Evolutionary conservation across 345 rosid genomes (phyloP).

Genomic region (Carallia brachiata): DNA sequence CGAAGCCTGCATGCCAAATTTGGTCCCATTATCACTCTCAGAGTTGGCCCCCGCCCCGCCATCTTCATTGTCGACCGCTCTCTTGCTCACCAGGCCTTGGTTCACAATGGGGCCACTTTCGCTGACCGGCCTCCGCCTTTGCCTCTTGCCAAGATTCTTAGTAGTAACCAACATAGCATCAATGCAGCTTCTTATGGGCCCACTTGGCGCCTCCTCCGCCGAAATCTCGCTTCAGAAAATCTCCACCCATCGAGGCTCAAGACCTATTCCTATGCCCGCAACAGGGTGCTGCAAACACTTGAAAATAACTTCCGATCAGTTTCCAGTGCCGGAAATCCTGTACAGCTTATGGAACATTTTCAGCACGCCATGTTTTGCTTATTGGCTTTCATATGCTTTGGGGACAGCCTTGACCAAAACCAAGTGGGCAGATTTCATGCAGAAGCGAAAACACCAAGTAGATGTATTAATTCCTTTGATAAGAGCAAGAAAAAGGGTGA

Average conservation of each 20-base stretch:
- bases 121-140: neutral
- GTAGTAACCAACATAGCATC: neutral
- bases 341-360: slow-evolving; percentile 4
- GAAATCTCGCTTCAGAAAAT: slow-evolving; percentile 20
- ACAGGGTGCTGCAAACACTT: slow-evolving; percentile 9
- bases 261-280: slow-evolving; percentile 14
- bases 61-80: slow-evolving; percentile 19
- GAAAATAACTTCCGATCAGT: neutral
- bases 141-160: neutral
- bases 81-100: slow-evolving; percentile 23
- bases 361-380: slow-evolving; percentile 18
- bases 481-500: slow-evolving; percentile 8
- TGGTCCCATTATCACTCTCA: slow-evolving; percentile 15
- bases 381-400: slow-evolving; percentile 18
- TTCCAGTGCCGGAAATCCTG: slow-evolving; percentile 14
- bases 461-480: slow-evolving; percentile 14
- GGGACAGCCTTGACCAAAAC: slow-evolving; percentile 14
- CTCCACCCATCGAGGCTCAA: slow-evolving; percentile 22
- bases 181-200: neutral
- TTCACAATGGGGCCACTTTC: slow-evolving; percentile 15
- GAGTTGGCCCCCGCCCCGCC: slow-evolving; percentile 7
- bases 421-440: slow-evolving; percentile 21
- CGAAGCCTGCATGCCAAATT: slow-evolving; percentile 1
- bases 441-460: neutral
- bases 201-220: slow-evolving; percentile 8